Base-by-base conservation (phyloP, 2,329 filamentous ascomycete genomes). In the Alternaria tenuissima region DNA sequence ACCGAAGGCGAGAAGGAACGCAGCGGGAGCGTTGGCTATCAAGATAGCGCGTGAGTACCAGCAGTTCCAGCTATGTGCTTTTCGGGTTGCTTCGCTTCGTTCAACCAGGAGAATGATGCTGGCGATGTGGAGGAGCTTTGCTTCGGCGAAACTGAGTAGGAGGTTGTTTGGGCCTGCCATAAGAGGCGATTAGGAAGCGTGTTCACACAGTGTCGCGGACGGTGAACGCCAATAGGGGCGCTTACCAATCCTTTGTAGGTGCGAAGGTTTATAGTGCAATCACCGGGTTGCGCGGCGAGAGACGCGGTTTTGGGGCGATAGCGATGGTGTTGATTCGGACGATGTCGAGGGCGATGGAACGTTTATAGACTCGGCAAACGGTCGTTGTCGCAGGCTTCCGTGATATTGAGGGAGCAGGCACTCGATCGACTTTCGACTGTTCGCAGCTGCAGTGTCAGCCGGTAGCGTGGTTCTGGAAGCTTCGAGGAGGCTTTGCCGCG, bases 91-190 rank as follows among this genome's bases (percentile, higher is more conserved):
- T 55, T 73, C 71, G 66, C 70, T 74, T 55, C 69, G 66, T 38
- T 75, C 63, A 49, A 76, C 43, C 24, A 73, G 62, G 43, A 75
- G 62, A 14, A 74, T 46, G n/a, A 74, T 65, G 60, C 70, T 72
- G 61, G 72, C 60, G 56, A 75, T 64, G 57, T 77, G 67, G 44
- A 79, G 70, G 52, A 79, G 59, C 57, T 68, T 70, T 38, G 68
- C 66, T 72, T 79, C 77, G 56, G 74, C 46, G 36, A 63, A 64
- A 61, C 63, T 74, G 22, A 79, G 65, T 49, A 65, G 69, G 28
- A 79, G 69, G 46, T 76, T 73, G 51, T 61, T 63, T 39, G 68
- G 47, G 58, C 65, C 70, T 76, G 74, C 74, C 76, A 77, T 77
- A 61, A 63, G 46, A 52, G 57, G 60, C 64, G 59, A 67, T 65